Evolutionary conservation across 805 yeast genomes (phyloP), one percentile per base, ranked within the genome.

Genomic region (Komagataella ulmi): DNA sequence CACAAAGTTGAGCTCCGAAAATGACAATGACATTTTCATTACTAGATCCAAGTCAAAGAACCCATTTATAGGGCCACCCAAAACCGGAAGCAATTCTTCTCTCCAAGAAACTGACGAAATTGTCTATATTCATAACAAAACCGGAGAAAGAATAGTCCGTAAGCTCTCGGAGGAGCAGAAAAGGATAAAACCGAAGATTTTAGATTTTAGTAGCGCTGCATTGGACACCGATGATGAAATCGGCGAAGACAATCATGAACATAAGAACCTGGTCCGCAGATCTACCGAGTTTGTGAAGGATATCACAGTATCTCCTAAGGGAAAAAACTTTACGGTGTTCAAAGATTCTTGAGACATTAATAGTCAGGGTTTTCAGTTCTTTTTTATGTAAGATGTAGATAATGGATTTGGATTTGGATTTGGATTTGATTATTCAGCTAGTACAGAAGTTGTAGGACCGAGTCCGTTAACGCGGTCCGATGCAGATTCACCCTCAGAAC

Each of bases 61-160:
- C 53, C 71, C 73, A n/a, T 65, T 69, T 52, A 24, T 59, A 30
- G 59, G 47, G 10, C 47, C 47, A 45, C 12, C 47, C n/a, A 45
- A 24, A 21, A 23, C 18, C 10, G 47, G 47, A 6, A 19, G 10
- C 24, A 45, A 7, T 7, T 19, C 24, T 14, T 17, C 30, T 10
- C 7, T 7, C 12, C 17, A 18, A 21, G 30, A 21, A 6, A 45
- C 21, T 7, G 24, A 21, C 17, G 71, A 69, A 49, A 61, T 70
- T 50, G 77, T 74, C 54, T 59, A 66, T 53, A 56, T 72, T 36
- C 67, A 73, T 58, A 68, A 65, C 53, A 67, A 66, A 50, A 72
- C 75, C 0, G 78, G 77, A 2, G 63, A 71, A 52, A 64, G 63
- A 24, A 58, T 63, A 6, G 58, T 63, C 7, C 58, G 60, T 48